phyloP scores from a whole-genome alignment of 2,329 filamentous ascomycete species.

The Stromatinia cepivora region DNA sequence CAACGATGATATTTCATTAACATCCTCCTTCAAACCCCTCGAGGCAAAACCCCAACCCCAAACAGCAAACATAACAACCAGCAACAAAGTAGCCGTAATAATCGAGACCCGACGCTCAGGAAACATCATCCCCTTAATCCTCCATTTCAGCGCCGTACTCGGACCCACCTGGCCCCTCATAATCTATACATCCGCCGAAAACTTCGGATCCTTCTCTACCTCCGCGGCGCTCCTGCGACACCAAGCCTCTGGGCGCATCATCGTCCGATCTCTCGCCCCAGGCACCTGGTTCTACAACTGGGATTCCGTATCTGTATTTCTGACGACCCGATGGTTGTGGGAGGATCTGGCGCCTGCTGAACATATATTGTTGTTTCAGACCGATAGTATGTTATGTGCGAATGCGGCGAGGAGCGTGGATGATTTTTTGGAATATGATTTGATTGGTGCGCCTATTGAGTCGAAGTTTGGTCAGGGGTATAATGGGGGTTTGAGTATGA shows the following conservation, averaged over 20 bases:
- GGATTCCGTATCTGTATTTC: conserved; percentile 42
- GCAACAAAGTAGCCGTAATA: conserved; percentile 43
- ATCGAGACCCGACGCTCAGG: conserved; percentile 43
- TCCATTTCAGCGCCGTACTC: conserved; percentile 45
- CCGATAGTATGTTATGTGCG: conserved; percentile 42
- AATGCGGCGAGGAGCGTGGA: conserved; percentile 41
- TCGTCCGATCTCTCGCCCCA: conserved; percentile 44
- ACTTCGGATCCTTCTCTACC: conserved; percentile 38
- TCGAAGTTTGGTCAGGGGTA: conserved; percentile 38
- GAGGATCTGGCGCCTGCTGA: conserved; percentile 40
- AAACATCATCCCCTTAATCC: conserved; percentile 43
- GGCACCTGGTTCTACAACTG: conserved; percentile 42
- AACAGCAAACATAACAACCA: conserved; percentile 33
- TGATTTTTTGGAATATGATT: conserved; percentile 42
- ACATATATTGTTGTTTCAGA: conserved; percentile 42
- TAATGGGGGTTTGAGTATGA: conserved; percentile 44
- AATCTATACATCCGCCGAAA: conserved; percentile 43
- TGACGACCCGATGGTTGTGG: conserved; percentile 42
- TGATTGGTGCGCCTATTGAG: conserved; percentile 43
- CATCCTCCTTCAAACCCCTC: not conserved
- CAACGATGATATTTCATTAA: not conserved
- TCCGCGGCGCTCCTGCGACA: conserved; percentile 44
- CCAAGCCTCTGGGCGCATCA: conserved; percentile 40
- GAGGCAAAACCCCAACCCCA: conserved; percentile 7
- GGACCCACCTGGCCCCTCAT: conserved; percentile 49